Evolutionary conservation across 1,139 yeast genomes (phyloP).

Genomic region (Magnusiomyces suaveolens): DNA sequence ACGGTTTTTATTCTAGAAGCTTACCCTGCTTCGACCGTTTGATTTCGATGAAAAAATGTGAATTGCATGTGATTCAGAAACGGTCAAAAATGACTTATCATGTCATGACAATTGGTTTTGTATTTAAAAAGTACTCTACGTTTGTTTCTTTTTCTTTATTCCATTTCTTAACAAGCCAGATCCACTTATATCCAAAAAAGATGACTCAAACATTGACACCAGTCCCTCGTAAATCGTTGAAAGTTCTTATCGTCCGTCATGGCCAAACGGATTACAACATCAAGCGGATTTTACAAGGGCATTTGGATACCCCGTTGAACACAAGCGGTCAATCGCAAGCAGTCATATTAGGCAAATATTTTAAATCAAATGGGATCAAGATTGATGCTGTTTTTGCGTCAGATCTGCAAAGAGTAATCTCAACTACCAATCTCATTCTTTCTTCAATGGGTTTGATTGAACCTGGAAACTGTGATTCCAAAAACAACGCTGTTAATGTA

Average conservation of each 20-base stretch:
- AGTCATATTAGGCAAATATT: conserved; percentile 19
- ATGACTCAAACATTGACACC: not conserved
- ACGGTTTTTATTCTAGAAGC: too few relatives aligned
- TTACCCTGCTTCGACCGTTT: too few relatives aligned
- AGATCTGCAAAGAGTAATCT: conserved; percentile 27
- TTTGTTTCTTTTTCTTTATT: too few relatives aligned
- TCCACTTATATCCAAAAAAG: too few relatives aligned
- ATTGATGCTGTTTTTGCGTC: conserved; percentile 23
- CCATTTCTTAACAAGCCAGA: too few relatives aligned
- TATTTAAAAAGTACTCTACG: too few relatives aligned
- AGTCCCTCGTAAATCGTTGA: conserved; percentile 27
- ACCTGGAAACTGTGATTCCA: too few relatives aligned
- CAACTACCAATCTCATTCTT: conserved; percentile 24
- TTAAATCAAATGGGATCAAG: conserved; percentile 9
- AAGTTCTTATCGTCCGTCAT: conserved; percentile 61
- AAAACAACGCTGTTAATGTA: not conserved
- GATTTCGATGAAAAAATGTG: too few relatives aligned
- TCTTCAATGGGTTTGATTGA: not conserved
- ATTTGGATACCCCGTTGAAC: conserved; percentile 29
- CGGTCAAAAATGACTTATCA: too few relatives aligned
- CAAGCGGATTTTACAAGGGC: conserved; percentile 65
- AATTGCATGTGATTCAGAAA: too few relatives aligned
- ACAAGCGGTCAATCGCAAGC: conserved; percentile 23
- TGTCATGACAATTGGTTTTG: too few relatives aligned
- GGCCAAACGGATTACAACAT: conserved; percentile 72